These are phyloP conservation scores for Asclepias syriaca DNA, from an alignment of 257 asterid species.

Conservation along the genomic window DNA sequence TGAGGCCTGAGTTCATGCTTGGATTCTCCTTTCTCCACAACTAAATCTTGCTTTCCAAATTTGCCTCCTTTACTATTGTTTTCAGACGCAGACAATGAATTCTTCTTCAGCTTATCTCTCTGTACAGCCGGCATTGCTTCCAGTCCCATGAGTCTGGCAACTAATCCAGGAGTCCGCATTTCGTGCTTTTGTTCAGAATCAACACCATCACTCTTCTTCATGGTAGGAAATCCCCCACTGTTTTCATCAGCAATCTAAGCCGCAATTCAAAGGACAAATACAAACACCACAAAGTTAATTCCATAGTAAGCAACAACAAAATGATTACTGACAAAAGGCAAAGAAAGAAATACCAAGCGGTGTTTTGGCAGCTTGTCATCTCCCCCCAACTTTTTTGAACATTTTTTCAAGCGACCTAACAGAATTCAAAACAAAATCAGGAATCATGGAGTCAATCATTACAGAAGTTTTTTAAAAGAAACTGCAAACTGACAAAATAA, in stretches of 20 bases:
- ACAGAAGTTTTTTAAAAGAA: neutral
- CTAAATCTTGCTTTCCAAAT: constrained; percentile 26
- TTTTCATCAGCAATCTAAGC: constrained; percentile 89
- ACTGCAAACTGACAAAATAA: neutral
- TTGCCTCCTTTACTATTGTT: constrained; percentile 21
- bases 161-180: constrained; percentile 65
- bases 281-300: no score
- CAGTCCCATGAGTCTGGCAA: constrained; percentile 96
- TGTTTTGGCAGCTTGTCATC: constrained; percentile 81
- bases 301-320: neutral
- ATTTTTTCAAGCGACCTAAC: constrained; percentile 62
- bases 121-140: constrained; percentile 73
- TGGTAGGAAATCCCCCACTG: constrained; percentile 75
- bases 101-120: constrained; percentile 42
- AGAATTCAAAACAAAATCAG: constrained; percentile 26
- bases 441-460: constrained; percentile 21
- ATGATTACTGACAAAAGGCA: neutral
- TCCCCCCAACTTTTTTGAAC: constrained; percentile 69
- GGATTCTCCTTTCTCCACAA: constrained; percentile 37
- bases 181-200: constrained; percentile 41
- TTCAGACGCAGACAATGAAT: constrained; percentile 22
- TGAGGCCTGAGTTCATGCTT: constrained; percentile 71
- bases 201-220: constrained; percentile 30
- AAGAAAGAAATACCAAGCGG: constrained; percentile 61
- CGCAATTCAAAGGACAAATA: no score